Evolutionary conservation across 495 filamentous ascomycete species (phyloP), one percentile per base, ranked within the genome.

Genomic region (Penicillium argentinense): DNA sequence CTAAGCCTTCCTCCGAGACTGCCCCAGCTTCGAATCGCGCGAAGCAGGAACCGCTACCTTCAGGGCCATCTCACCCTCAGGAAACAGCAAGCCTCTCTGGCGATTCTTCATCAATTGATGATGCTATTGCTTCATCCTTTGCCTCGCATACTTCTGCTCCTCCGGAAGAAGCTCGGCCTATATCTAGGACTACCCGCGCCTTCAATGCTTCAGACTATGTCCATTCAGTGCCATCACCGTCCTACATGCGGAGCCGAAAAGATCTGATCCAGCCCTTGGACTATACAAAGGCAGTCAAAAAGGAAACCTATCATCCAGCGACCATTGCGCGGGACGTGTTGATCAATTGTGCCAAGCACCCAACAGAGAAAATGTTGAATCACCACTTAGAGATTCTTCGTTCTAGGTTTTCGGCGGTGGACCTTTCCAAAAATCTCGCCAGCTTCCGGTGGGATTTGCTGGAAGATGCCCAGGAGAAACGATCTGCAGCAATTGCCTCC

Each of bases 381-480:
- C 62, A 69, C 32, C 85, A 87, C 63, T 63, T 88, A 14, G 61
- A 75, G 4, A 32, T 54, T 5, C 49, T 87, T 2, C 72, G 64
- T 16, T 49, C 62, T 3, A 63, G 47, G 3, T 68, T 84, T 24
- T 26, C 45, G 3, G 53, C 60, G n/a, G 57, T 84, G 2, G 66
- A 68, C 42, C 40, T 49, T 27, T 54, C 57, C 9, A 66, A 71
- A 7, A 83, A 89, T 58, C 55, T 89, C 9, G 60, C 61, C n/a
- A 87, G 82, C 1, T 68, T 89, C 17, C 64, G 75, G 23, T 89
- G 86, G 86, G 85, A 87, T 61, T 37, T 85, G 12, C 69, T 89
- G 2, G 85, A 88, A 36, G 33, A 36, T 4, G 33, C 33, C 5
- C 33, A 36, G 8, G 33, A 16, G 16, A 36, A 18, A 26, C 25